These are phyloP conservation scores for Phytophthora pistaciae DNA, from an alignment of 352 stramenopile species.

Conservation along the genomic window DNA sequence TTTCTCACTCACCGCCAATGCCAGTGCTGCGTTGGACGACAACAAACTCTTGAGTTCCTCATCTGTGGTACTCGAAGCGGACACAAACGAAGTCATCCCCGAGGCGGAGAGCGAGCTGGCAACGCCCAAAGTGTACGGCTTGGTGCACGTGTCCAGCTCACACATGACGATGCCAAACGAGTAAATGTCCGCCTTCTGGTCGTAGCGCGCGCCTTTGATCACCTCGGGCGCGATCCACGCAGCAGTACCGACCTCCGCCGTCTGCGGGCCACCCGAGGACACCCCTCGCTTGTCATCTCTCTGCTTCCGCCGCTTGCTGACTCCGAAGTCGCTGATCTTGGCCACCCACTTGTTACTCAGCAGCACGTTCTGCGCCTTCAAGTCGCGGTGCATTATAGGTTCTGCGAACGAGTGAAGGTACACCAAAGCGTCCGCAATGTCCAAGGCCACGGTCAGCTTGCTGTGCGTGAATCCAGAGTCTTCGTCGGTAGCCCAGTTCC, in stretches of 20 bases:
- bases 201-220: slow-evolving; percentile 56
- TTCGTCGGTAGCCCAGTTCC: slow-evolving; percentile 40
- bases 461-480: slow-evolving; percentile 32
- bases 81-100: slow-evolving; percentile 38
- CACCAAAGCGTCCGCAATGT: slow-evolving; percentile 47
- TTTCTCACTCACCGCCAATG: slow-evolving; percentile 53
- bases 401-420: slow-evolving; percentile 54
- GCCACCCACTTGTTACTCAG: slow-evolving; percentile 53
- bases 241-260: slow-evolving; percentile 61
- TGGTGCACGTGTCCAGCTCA: slow-evolving; percentile 58
- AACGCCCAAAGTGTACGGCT: slow-evolving; percentile 47
- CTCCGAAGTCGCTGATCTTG: slow-evolving; percentile 73
- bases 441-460: slow-evolving; percentile 44
- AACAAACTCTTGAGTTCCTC: slow-evolving; percentile 28
- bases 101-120: slow-evolving; percentile 27
- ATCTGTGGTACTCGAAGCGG: slow-evolving; percentile 11
- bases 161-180: slow-evolving; percentile 65
- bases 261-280: slow-evolving; percentile 36
- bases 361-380: slow-evolving; percentile 71
- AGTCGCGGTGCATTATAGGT: slow-evolving; percentile 61
- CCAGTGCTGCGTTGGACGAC: slow-evolving; percentile 51
- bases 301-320: slow-evolving; percentile 47
- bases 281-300: slow-evolving; percentile 11
- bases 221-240: slow-evolving; percentile 69
- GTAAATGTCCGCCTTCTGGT: slow-evolving; percentile 63